phyloP scores from a whole-genome alignment of 2,329 filamentous ascomycete genomes.

The Fragosphaeria purpurea region DNA sequence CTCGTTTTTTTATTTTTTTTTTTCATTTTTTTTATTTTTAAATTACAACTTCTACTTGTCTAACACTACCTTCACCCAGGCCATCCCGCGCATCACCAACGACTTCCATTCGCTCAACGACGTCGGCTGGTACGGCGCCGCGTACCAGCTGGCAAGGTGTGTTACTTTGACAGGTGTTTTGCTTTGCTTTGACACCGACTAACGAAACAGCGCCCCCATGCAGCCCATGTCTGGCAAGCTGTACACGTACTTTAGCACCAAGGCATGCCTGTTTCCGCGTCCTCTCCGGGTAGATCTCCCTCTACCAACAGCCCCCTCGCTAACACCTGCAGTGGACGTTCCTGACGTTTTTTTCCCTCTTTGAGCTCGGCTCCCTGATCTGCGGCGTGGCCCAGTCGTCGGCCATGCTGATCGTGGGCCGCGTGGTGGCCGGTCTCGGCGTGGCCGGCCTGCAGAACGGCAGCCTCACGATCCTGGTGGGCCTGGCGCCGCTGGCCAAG shows the following conservation, averaged over 20 bases:
- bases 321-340: conserved; percentile 23
- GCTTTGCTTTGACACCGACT: neutral
- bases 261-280: conserved; percentile 18
- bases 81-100: conserved; percentile 5
- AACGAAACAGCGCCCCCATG: conserved; percentile 30
- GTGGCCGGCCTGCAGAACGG: conserved; percentile 40
- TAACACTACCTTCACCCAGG: neutral
- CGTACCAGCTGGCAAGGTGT: conserved; percentile 12
- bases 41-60: neutral
- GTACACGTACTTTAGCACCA: conserved; percentile 31
- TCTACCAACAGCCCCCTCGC: neutral
- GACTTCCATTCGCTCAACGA: conserved; percentile 8
- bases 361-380: conserved; percentile 45
- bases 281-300: neutral
- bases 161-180: neutral
- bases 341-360: conserved; percentile 33
- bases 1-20: neutral
- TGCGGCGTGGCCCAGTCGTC: conserved; percentile 39
- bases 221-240: conserved; percentile 42
- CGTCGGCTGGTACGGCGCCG: conserved; percentile 16
- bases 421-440: conserved; percentile 42
- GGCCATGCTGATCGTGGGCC: conserved; percentile 42
- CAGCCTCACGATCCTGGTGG: conserved; percentile 38
- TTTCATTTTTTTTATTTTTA: neutral
- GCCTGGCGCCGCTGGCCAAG: conserved; percentile 27